Evolutionary conservation across 495 filamentous ascomycete species (phyloP), one percentile per base, ranked within the genome.

Genomic region (Pyrenula massariospora): DNA sequence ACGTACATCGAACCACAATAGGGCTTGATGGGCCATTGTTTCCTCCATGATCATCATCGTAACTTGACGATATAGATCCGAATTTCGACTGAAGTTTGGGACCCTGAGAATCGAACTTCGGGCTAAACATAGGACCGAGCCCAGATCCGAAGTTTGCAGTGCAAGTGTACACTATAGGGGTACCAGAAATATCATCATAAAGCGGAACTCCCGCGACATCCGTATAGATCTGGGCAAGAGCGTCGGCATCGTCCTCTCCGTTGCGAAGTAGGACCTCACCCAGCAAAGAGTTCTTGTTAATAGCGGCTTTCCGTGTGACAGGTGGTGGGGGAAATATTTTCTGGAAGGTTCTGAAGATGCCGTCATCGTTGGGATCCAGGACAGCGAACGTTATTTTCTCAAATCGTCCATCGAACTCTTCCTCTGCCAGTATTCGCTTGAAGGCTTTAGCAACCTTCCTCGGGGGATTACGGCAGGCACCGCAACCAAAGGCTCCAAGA

Each of bases 401-500:
- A 71, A 76, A 83, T 1, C 80, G 76, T 2, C 80, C 82, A 5
- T 57, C 53, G 77, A 77, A 71, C 71, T 84, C 70, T 20, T 66
- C 62, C 58, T 82, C 81, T 25, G 56, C 24, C 56, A 87, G 72
- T n/a, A 86, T 78, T 58, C 82, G 76, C 24, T 58, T 52, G 74
- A 82, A 89, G 24, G 78, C 80, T 25, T 72, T 53, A 24, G 84
- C 82, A n/a, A 88, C 77, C 62, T 81, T 80, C 21, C 69, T 66
- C 0, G 74, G 70, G 10, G 85, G 85, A 59, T 87, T 84, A 3
- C 56, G 59, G 65, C 83, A 86, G 2, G 73, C 80, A 1, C 83
- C 84, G 56, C 85, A 88, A 1, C 86, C 86, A 66, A 86, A 69
- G 0, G 84, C 84, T 0, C 85, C 84, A 1, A 87, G 72, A 12